A percentile compares a stretch with the other conserved stretches of the same genome.
These are phyloP conservation scores for Arabidopsis suecica DNA, from an alignment of 345 rosid genomes.

Conservation along the genomic window DNA sequence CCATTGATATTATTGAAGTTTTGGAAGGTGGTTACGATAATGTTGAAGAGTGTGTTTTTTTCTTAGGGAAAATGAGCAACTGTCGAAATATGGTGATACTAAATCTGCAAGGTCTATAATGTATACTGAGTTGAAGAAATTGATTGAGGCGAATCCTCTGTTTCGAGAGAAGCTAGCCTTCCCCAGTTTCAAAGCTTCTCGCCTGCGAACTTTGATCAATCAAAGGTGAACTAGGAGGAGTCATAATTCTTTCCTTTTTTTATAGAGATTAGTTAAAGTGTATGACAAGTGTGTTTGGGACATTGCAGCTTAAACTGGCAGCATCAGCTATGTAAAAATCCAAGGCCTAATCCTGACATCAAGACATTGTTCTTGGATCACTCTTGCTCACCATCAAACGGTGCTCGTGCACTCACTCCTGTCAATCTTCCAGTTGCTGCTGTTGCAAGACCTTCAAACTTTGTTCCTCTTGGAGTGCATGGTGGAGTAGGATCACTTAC, in stretches of 20 bases:
- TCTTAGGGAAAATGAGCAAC: slow-evolving; percentile 85
- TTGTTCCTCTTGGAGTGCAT: slow-evolving; percentile 77
- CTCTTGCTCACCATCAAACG: slow-evolving; percentile 72
- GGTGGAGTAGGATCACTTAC: slow-evolving; percentile 63
- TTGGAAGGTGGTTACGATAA: neutral
- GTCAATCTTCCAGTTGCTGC: slow-evolving; percentile 68
- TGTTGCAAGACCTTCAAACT: slow-evolving; percentile 75
- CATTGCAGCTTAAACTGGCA: slow-evolving; percentile 88
- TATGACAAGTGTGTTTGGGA: slow-evolving; percentile 1
- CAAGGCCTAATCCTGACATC: slow-evolving; percentile 89
- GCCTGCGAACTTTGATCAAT: slow-evolving; percentile 82
- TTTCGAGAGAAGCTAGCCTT: slow-evolving; percentile 85
- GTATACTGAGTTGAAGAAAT: slow-evolving; percentile 83
- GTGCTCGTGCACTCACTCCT: slow-evolving; percentile 76
- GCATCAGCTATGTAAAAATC: slow-evolving; percentile 95
- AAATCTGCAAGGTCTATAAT: slow-evolving; percentile 86
- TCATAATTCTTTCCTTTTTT: neutral
- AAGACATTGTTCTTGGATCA: slow-evolving; percentile 89
- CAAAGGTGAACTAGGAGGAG: slow-evolving; percentile 58
- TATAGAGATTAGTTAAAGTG: neutral
- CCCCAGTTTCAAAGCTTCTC: slow-evolving; percentile 76
- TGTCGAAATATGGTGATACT: slow-evolving; percentile 92
- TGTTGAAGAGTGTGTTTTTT: slow-evolving; percentile 21
- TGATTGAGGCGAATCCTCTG: slow-evolving; percentile 89
- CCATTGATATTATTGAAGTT: neutral